phyloP scores from a whole-genome alignment of 83 land plant species.

The Thuja plicata region DNA sequence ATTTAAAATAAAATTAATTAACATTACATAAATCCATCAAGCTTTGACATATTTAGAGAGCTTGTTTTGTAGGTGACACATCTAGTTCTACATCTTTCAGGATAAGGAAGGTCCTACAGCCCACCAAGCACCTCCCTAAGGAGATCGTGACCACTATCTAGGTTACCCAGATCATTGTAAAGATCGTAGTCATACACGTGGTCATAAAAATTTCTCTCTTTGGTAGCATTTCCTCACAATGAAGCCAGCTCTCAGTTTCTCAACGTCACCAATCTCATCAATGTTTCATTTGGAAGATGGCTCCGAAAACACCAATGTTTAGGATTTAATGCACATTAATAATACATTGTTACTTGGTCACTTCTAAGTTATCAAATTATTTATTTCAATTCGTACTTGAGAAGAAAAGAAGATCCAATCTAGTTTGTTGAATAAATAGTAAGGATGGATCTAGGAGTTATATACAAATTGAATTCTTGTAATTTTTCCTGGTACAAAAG shows the following conservation, averaged over 20 bases:
- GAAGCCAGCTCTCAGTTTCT: conserved; percentile 15
- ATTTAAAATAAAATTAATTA: no score
- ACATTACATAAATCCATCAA: background rate
- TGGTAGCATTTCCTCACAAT: conserved; percentile 19
- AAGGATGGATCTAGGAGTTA: no score
- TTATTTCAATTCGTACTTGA: background rate
- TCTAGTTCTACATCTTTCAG: conserved; percentile 24
- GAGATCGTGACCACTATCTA: conserved; percentile 7
- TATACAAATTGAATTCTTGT: no score
- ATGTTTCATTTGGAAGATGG: conserved; percentile 18
- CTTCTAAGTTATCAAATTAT: no score
- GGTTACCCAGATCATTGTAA: conserved; percentile 26
- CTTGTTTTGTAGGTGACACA: conserved; percentile 8
- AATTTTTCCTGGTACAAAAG: no score
- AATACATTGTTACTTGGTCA: no score
- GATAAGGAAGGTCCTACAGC: conserved; percentile 20
- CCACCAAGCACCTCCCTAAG: no score
- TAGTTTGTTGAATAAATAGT: background rate
- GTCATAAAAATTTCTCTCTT: conserved; percentile 18
- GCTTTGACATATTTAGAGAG: background rate
- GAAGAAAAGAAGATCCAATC: conserved; percentile 5
- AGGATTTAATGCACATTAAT: background rate
- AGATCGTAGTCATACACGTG: conserved; percentile 28
- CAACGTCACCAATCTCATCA: conserved; percentile 11
- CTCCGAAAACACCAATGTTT: background rate